Evolutionary conservation across 257 asterid species (phyloP).

Genomic region (Nicotiana sylvestris): DNA sequence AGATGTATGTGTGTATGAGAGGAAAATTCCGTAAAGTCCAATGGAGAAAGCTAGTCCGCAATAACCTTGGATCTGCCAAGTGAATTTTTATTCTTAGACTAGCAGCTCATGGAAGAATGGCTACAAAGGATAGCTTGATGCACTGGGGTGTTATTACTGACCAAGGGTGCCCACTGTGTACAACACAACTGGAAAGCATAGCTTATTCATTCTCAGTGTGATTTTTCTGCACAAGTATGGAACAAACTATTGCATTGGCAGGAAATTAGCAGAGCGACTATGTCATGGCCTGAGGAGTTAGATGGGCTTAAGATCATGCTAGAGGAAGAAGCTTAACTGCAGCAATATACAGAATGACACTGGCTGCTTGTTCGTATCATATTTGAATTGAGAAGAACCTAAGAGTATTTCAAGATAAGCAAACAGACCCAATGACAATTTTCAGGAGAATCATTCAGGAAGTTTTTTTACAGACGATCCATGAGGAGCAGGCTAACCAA

Average conservation of each 20-base stretch:
- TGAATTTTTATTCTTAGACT: no score
- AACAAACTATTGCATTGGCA: not conserved
- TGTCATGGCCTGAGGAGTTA: not conserved
- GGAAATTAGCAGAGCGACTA: not conserved
- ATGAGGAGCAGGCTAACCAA: no score
- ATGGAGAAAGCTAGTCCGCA: no score
- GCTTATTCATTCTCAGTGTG: not conserved
- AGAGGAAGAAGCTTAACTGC: not conserved
- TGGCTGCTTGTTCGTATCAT: not conserved
- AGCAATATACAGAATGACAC: not conserved
- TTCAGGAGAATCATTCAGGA: not conserved
- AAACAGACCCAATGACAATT: not conserved
- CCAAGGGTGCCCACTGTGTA: not conserved
- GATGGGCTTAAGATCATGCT: not conserved
- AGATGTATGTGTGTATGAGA: no score
- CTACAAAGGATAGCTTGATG: no score
- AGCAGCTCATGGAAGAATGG: no score
- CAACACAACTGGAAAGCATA: not conserved
- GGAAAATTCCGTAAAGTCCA: no score
- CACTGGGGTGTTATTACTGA: not conserved
- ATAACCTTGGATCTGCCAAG: no score
- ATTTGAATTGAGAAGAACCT: not conserved
- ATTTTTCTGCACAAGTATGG: not conserved
- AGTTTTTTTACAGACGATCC: no score
- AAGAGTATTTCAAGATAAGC: not conserved